A percentile compares a stretch with the other conserved stretches of the same genome.
These are phyloP conservation scores for Candida sithepensis DNA, from an alignment of 805 yeast species.

Conservation along the genomic window DNA sequence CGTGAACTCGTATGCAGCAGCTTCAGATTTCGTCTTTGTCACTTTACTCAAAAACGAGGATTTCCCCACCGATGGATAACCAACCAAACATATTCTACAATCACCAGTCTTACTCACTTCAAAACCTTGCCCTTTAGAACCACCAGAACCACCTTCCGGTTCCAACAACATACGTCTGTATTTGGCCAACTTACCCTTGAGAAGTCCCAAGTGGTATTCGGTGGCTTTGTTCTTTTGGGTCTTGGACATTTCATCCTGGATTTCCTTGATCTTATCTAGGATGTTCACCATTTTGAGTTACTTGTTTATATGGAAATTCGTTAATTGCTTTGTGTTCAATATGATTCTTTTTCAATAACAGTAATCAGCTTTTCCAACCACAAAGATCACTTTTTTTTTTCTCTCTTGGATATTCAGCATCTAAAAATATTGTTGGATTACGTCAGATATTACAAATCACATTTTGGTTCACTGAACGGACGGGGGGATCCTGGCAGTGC, in stretches of 20 bases:
- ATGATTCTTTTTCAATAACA: not conserved
- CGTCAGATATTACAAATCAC: no score
- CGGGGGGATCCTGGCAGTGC: no score
- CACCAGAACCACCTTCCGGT: constrained; percentile 70
- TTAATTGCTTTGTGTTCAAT: not conserved
- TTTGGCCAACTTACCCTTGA: constrained; percentile 92
- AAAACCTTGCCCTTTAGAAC: constrained; percentile 74
- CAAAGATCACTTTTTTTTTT: not conserved
- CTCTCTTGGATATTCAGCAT: not conserved
- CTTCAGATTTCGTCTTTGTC: constrained; percentile 90
- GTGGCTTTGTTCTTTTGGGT: constrained; percentile 98
- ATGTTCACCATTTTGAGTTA: constrained; percentile 28
- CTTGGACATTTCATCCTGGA: constrained; percentile 89
- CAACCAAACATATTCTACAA: constrained; percentile 92
- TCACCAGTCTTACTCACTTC: constrained; percentile 96
- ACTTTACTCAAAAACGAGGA: constrained; percentile 86
- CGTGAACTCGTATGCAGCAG: constrained; percentile 93
- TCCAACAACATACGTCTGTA: constrained; percentile 88
- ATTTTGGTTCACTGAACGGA: no score
- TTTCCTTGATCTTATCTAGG: constrained; percentile 75
- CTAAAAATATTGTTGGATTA: no score
- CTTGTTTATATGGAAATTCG: not conserved
- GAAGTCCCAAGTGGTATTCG: constrained; percentile 90
- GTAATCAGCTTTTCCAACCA: not conserved
- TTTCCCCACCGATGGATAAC: constrained; percentile 97